A percentile compares a stretch with the other conserved stretches of the same genome.
Evolutionary conservation across 495 filamentous ascomycete species (phyloP).

Genomic region (Amorphotheca resinae): DNA sequence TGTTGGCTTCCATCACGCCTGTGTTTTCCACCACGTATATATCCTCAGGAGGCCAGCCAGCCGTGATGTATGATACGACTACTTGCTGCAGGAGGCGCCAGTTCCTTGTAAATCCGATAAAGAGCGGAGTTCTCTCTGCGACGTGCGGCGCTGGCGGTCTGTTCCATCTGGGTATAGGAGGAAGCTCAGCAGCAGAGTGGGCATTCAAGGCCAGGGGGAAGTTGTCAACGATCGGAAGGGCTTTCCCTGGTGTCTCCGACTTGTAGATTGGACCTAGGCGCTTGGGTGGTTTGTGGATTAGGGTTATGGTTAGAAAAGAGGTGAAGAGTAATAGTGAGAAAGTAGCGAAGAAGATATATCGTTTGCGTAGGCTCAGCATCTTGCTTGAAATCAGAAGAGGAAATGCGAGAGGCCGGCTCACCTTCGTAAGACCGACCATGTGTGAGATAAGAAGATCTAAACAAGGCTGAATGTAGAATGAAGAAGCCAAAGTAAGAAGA

Average conservation of each 20-base stretch:
- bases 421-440: too few species aligned
- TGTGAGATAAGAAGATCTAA: too few species aligned
- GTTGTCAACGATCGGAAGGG: constrained; percentile 14
- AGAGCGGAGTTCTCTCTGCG: constrained; percentile 34
- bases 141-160: constrained; percentile 26
- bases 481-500: too few species aligned
- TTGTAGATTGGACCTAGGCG: constrained; percentile 8
- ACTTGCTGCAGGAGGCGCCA: constrained; percentile 47
- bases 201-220: constrained; percentile 15
- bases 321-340: too few species aligned
- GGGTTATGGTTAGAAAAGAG: background rate
- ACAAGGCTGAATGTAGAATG: too few species aligned
- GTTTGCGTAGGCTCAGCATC: background rate
- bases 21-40: constrained; percentile 55
- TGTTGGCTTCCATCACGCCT: constrained; percentile 44
- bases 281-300: background rate
- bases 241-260: background rate
- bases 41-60: constrained; percentile 47
- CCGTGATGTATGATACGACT: constrained; percentile 45
- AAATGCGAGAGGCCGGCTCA: too few species aligned
- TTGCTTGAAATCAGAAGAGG: too few species aligned
- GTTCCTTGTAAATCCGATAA: constrained; percentile 48
- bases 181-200: constrained; percentile 20
- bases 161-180: constrained; percentile 34
- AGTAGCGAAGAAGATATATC: background rate